A percentile compares a stretch with the other conserved stretches of the same genome.
phyloP scores from a whole-genome alignment of 2,329 filamentous ascomycete genomes.

The Pseudogymnoascus sp. region DNA sequence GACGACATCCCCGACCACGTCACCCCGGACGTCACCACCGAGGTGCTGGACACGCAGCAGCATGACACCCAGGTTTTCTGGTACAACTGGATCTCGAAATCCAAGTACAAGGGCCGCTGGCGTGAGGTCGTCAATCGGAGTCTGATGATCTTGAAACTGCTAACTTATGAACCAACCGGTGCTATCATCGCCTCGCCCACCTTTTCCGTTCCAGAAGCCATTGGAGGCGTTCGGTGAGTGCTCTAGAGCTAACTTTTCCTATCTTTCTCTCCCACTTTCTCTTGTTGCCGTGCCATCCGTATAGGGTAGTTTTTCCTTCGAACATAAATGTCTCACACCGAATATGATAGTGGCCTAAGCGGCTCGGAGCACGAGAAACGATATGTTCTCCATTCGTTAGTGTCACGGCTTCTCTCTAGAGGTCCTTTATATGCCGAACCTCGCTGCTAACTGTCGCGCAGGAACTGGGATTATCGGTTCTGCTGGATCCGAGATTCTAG shows the following conservation, averaged over 20 bases:
- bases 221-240: slow-evolving; percentile 50
- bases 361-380: not conserved
- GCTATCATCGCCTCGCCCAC: slow-evolving; percentile 71
- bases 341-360: not conserved
- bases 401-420: not conserved
- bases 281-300: not conserved
- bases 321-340: not conserved
- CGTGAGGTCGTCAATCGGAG: slow-evolving; percentile 63
- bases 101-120: slow-evolving; percentile 64
- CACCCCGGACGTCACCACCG: slow-evolving; percentile 49
- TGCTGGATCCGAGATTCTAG: slow-evolving; percentile 72
- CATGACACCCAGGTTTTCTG: slow-evolving; percentile 64
- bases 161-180: slow-evolving; percentile 71
- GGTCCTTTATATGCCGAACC: not conserved
- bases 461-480: slow-evolving; percentile 67
- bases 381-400: not conserved
- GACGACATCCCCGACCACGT: slow-evolving; percentile 52
- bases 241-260: not conserved
- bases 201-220: slow-evolving; percentile 68
- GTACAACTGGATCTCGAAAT: slow-evolving; percentile 65
- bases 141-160: slow-evolving; percentile 65
- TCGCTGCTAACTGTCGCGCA: slow-evolving; percentile 1
- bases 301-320: not conserved
- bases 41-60: slow-evolving; percentile 54
- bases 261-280: not conserved